phyloP scores from a whole-genome alignment of 2,329 filamentous ascomycete species.

The Trichophyton simii region DNA sequence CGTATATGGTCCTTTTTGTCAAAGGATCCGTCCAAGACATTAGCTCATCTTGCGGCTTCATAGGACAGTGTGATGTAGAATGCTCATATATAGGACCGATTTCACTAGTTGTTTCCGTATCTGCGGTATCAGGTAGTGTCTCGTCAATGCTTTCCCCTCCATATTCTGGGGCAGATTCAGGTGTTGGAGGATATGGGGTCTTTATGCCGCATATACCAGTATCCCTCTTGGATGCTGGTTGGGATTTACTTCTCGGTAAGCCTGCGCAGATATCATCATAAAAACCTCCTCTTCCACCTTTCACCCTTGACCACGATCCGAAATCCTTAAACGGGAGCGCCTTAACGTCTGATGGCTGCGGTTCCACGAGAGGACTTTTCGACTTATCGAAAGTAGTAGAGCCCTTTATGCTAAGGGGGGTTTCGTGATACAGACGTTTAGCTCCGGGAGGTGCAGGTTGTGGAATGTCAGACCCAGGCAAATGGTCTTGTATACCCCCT shows the following conservation, averaged over 20 bases:
- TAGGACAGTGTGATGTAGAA: not conserved
- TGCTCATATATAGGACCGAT: not conserved
- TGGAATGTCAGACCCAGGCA: not conserved
- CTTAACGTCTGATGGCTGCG: not conserved
- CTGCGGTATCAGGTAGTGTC: not conserved
- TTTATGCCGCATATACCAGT: not conserved
- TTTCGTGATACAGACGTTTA: not conserved
- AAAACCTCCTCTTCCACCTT: slow-evolving; percentile 20
- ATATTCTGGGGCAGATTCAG: not conserved
- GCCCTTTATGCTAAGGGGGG: not conserved
- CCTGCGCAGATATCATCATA: slow-evolving; percentile 15
- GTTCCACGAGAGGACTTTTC: not conserved
- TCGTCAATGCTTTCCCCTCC: not conserved
- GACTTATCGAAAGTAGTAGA: not conserved
- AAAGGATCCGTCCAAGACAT: slow-evolving; percentile 49
- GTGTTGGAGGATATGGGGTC: not conserved
- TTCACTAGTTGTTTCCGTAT: too few species aligned
- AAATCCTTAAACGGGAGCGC: slow-evolving; percentile 18
- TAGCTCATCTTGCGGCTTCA: slow-evolving; percentile 19
- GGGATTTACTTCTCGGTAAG: slow-evolving; percentile 10
- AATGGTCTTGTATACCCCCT: not conserved
- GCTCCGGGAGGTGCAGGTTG: not conserved
- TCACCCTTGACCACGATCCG: slow-evolving; percentile 31
- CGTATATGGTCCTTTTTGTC: slow-evolving; percentile 31
- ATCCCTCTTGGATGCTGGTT: not conserved